phyloP scores from a whole-genome alignment of 2,329 filamentous ascomycete species.

The Apiospora marii region DNA sequence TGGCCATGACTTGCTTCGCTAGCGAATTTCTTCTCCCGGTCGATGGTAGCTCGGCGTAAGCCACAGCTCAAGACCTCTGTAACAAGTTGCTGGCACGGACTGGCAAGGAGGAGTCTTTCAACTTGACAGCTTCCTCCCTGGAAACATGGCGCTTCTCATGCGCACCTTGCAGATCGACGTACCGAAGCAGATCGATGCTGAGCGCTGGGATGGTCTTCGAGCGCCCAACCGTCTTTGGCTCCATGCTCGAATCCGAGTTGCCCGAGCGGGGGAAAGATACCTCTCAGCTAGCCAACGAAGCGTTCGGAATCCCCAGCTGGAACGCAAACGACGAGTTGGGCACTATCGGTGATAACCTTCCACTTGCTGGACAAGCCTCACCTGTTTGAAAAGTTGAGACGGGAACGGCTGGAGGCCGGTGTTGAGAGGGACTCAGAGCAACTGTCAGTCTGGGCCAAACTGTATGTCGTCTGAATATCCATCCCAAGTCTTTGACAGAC shows the following conservation, averaged over 20 bases:
- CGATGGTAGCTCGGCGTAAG: slow-evolving; percentile 42
- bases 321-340: slow-evolving; percentile 41
- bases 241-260: slow-evolving; percentile 30
- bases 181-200: slow-evolving; percentile 30
- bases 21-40: slow-evolving; percentile 38
- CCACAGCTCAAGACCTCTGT: slow-evolving; percentile 31
- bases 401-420: slow-evolving; percentile 38
- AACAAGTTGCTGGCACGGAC: slow-evolving; percentile 39
- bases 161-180: slow-evolving; percentile 31
- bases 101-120: background rate
- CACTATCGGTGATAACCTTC: slow-evolving; percentile 45
- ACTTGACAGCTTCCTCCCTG: background rate
- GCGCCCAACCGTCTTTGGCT: slow-evolving; percentile 34
- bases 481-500: background rate
- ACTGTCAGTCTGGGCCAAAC: slow-evolving; percentile 1
- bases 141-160: slow-evolving; percentile 9
- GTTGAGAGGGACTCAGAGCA: background rate
- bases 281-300: slow-evolving; percentile 32
- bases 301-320: slow-evolving; percentile 37
- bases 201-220: slow-evolving; percentile 20
- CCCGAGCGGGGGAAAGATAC: slow-evolving; percentile 29
- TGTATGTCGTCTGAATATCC: background rate
- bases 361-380: slow-evolving; percentile 45
- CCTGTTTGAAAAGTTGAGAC: slow-evolving; percentile 38
- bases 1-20: slow-evolving; percentile 39